These are phyloP conservation scores for Scedosporium minutisporum DNA, from an alignment of 2,329 filamentous ascomycete species.

Conservation along the genomic window DNA sequence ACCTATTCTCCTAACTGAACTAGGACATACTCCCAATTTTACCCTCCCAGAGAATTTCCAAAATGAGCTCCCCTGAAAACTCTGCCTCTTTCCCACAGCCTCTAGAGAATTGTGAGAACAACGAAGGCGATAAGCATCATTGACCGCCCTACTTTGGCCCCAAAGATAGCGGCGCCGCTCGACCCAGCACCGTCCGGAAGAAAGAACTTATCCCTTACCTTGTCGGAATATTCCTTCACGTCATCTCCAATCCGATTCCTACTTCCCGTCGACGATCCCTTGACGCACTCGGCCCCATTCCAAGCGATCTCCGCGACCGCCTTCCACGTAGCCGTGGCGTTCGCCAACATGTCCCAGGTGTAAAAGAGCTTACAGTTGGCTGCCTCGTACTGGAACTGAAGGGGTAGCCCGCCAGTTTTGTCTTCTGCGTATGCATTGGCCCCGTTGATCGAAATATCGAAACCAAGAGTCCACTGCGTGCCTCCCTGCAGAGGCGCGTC, in stretches of 20 bases:
- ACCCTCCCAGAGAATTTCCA: too few species aligned
- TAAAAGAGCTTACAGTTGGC: constrained; percentile 54
- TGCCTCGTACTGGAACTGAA: constrained; percentile 52
- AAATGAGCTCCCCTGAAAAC: too few species aligned
- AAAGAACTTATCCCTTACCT: not conserved
- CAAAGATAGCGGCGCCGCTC: not conserved
- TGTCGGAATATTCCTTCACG: not conserved
- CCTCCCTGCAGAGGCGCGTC: not conserved
- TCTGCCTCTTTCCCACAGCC: too few species aligned
- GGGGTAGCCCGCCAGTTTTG: constrained; percentile 22
- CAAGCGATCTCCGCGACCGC: constrained; percentile 30
- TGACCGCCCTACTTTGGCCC: too few species aligned
- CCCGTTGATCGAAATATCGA: constrained; percentile 10
- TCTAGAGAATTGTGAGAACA: too few species aligned
- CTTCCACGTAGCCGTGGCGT: constrained; percentile 44
- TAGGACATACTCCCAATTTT: too few species aligned
- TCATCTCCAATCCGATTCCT: constrained; percentile 4
- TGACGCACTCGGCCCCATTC: constrained; percentile 28
- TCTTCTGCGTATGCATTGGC: constrained; percentile 14
- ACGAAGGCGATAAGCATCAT: too few species aligned
- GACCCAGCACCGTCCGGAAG: not conserved
- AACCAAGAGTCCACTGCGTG: not conserved
- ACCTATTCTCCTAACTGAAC: too few species aligned
- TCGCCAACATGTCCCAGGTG: constrained; percentile 40
- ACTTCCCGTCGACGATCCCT: constrained; percentile 14